phyloP scores from a whole-genome alignment of 495 filamentous ascomycete genomes.

The Corynascus novoguineensis region DNA sequence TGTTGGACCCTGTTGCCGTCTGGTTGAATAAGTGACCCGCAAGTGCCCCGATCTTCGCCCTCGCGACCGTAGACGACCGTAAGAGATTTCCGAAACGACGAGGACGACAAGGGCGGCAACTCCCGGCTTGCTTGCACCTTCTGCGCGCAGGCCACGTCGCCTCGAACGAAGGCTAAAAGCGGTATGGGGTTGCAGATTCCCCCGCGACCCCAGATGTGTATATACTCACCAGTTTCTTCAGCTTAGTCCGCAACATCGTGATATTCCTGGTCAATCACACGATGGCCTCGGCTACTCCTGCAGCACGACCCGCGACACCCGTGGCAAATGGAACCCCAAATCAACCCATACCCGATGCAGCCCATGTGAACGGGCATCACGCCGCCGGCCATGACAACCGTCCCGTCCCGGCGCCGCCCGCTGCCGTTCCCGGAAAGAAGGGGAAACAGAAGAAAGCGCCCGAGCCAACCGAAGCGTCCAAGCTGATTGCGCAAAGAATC shows the following conservation, averaged over 20 bases:
- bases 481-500: slow-evolving; percentile 87
- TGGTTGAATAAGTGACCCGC: neutral
- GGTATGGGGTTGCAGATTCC: neutral
- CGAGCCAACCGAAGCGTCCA: slow-evolving; percentile 80
- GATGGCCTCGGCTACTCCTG: slow-evolving; percentile 25
- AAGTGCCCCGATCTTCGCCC: neutral
- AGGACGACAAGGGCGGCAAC: too few species aligned
- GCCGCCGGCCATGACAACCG: slow-evolving; percentile 36
- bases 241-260: slow-evolving; percentile 1
- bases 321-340: slow-evolving; percentile 26
- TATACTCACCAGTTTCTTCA: slow-evolving; percentile 10
- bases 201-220: neutral
- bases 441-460: slow-evolving; percentile 61
- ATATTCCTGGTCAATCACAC: slow-evolving; percentile 28
- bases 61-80: neutral
- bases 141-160: neutral
- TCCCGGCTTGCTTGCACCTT: neutral
- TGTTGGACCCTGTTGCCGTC: neutral
- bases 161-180: neutral
- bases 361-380: slow-evolving; percentile 34
- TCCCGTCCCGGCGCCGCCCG: slow-evolving; percentile 39
- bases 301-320: slow-evolving; percentile 26
- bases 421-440: slow-evolving; percentile 52
- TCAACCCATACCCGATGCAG: slow-evolving; percentile 20
- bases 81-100: neutral